Base-by-base conservation (phyloP, 768 basidiomycete genomes). In the Lactarius hatsudake region DNA sequence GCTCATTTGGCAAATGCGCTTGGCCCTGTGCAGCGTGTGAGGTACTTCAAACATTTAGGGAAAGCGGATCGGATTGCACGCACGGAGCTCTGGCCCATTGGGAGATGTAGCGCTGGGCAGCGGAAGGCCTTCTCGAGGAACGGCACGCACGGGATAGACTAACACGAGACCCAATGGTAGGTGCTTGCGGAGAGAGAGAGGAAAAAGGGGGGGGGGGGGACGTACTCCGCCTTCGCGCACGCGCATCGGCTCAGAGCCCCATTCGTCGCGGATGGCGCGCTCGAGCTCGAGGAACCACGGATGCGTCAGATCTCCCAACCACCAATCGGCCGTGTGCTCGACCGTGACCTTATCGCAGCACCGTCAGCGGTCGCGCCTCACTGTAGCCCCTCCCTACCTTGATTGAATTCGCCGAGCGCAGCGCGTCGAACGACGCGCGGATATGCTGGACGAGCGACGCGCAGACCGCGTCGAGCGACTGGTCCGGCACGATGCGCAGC, bases 71-170 rank as follows among this genome's bases (percentile, higher is more conserved):
- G 18, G 8, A 45, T 9, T 20, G 1, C 9, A 79, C 87, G 74
- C 69, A 93, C 93, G 48, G 89, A 86, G 75, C 91, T 92, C 74
- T 96, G 94, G 0, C 96, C 97, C 78, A 99, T 87, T 0, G 97
- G 97, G 2, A 99, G 82, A 77, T 99, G 97, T 13, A 98, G 82
- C 23, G 94, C 94, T 58, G 87, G 90, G 63, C 94, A 97, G 1
- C 82, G 80, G 71, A 99, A 96, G 74, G 89, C 87, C 71, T 94
- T 94, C 77, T 99, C 97, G 3, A 99, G 81, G 76, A 88, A 96
- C 0, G 96, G 96, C 0, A 98, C 86, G 2, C 93, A 93, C 5
- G 97, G 97, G 61, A 98, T 94, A 7, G 93, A 94, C 94, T 96
- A 71, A 32, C 54, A 23, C 18, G 43, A 10, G 32, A 15, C 36